Conservation (phyloP, 108 stramenopile species). For the Epithemia pelagica region DNA sequence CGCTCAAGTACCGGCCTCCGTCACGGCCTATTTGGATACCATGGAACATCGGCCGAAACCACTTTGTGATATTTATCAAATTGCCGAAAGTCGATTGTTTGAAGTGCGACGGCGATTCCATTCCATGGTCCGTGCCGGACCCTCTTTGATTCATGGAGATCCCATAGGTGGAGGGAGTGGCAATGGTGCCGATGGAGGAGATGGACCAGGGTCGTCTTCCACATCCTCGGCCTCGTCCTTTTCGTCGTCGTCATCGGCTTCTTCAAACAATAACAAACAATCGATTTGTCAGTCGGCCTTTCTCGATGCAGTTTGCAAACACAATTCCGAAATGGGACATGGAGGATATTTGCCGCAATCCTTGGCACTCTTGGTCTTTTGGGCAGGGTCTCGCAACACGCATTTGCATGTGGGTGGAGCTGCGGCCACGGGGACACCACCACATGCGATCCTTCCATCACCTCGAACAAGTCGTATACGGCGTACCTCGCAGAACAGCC, state of each 20-base stretch:
- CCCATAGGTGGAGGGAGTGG: constrained; percentile 13
- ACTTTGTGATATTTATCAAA: constrained; percentile 24
- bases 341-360: constrained; percentile 65
- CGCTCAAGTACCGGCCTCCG: constrained; percentile 20
- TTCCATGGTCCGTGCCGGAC: constrained; percentile 41
- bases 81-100: constrained; percentile 43
- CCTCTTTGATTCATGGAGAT: constrained; percentile 35
- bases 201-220: constrained; percentile 12
- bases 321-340: constrained; percentile 63
- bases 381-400: constrained; percentile 17
- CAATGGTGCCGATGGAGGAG: constrained; percentile 15
- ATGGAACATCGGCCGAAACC: constrained; percentile 32
- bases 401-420: constrained; percentile 6
- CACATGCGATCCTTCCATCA: too few relatives aligned
- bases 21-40: constrained; percentile 30
- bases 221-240: not conserved
- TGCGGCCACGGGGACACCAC: not conserved
- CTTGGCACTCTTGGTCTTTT: constrained; percentile 59
- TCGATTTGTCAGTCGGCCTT: constrained; percentile 54
- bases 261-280: constrained; percentile 36
- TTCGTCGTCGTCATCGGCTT: not conserved
- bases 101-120: constrained; percentile 81
- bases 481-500: not conserved
- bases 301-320: constrained; percentile 34
- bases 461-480: not conserved